Percentiles rank a stretch among this genome's conserved stretches.
Conservation (phyloP, 1,284 basidiomycete genomes). For the Sanguinoderma infundibulare region DNA sequence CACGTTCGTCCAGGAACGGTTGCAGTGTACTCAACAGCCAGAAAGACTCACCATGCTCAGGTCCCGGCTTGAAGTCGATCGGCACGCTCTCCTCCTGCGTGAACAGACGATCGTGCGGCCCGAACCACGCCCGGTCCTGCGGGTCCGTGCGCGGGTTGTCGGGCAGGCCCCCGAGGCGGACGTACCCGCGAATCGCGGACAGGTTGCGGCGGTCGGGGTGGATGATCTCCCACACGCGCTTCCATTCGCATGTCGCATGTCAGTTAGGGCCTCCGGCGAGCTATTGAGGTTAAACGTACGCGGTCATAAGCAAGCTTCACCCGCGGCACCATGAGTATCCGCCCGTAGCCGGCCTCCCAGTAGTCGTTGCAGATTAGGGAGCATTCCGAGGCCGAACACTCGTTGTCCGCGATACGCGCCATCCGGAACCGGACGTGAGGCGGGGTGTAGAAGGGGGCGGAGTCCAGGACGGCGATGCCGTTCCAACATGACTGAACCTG, state of each 20-base stretch:
- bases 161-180: slow-evolving; percentile 87
- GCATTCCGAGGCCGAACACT: slow-evolving; percentile 94
- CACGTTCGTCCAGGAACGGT: not conserved
- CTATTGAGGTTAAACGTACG: slow-evolving; percentile 59
- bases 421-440: slow-evolving; percentile 92
- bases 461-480: slow-evolving; percentile 91
- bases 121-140: slow-evolving; percentile 94
- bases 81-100: slow-evolving; percentile 82
- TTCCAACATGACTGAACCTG: slow-evolving; percentile 99
- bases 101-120: slow-evolving; percentile 93
- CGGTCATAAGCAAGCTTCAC: slow-evolving; percentile 95
- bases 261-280: no score
- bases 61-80: slow-evolving; percentile 79
- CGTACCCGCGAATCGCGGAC: slow-evolving; percentile 92
- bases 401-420: slow-evolving; percentile 81
- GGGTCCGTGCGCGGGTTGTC: slow-evolving; percentile 95
- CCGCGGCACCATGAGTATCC: slow-evolving; percentile 95
- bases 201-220: slow-evolving; percentile 89
- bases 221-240: slow-evolving; percentile 93
- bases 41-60: slow-evolving; percentile 78
- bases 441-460: slow-evolving; percentile 88
- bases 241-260: no score
- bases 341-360: slow-evolving; percentile 90
- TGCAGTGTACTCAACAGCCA: not conserved
- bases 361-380: slow-evolving; percentile 95